Evolutionary conservation across 176 grass and related monocot genomes (phyloP).

Genomic region (Oryza nivara): DNA sequence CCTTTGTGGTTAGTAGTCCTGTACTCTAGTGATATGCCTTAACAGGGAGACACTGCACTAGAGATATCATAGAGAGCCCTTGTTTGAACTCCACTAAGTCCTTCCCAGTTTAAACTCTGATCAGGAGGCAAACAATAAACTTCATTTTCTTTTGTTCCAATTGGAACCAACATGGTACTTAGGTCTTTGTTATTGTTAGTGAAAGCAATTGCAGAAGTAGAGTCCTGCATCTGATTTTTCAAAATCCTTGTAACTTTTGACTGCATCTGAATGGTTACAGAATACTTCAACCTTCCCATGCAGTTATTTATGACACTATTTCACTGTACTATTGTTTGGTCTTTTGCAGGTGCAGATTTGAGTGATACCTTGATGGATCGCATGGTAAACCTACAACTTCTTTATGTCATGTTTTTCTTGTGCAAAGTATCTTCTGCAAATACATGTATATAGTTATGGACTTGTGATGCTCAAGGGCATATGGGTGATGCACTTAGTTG

Average conservation of each 20-base stretch:
- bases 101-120: background rate
- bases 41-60: background rate
- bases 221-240: background rate
- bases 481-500: background rate
- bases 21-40: constrained; percentile 1
- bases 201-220: background rate
- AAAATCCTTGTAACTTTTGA: background rate
- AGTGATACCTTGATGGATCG: constrained; percentile 96
- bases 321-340: constrained; percentile 37
- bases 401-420: constrained; percentile 14
- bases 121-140: background rate
- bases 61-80: constrained; percentile 18
- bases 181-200: background rate
- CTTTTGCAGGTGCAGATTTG: constrained; percentile 82
- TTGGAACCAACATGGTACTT: constrained; percentile 4
- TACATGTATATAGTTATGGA: background rate
- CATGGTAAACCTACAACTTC: constrained; percentile 62
- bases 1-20: background rate
- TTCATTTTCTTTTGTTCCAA: constrained; percentile 18
- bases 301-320: constrained; percentile 6
- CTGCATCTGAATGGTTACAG: background rate
- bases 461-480: background rate
- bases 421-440: constrained; percentile 3
- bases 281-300: background rate
- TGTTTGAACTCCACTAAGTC: too few species aligned